Evolutionary conservation across 331 rosid genomes (phyloP).

Genomic region (Quercus tomentella): DNA sequence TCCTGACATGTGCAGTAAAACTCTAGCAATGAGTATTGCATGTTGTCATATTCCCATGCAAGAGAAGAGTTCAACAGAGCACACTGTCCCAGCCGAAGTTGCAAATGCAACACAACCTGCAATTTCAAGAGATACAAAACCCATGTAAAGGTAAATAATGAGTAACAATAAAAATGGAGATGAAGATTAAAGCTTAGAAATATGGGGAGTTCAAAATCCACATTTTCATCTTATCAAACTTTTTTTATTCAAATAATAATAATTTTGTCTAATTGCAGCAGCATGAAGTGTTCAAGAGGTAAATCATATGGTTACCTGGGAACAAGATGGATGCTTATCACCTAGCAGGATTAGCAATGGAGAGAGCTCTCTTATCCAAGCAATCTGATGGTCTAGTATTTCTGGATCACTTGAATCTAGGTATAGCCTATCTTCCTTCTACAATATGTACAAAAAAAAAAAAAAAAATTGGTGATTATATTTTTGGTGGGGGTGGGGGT

Average conservation of each 20-base stretch:
- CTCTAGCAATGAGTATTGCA: constrained; percentile 48
- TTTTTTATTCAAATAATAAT: not conserved
- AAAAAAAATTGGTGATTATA: not conserved
- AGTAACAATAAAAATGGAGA: not conserved
- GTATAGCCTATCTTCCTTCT: constrained; percentile 46
- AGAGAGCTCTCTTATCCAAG: constrained; percentile 77
- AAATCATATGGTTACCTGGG: constrained; percentile 42
- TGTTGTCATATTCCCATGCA: constrained; percentile 46
- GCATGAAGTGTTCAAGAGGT: not conserved
- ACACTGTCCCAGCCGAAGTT: constrained; percentile 60
- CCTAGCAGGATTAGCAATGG: constrained; percentile 60
- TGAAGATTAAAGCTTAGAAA: constrained; percentile 5
- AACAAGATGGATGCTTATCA: constrained; percentile 51
- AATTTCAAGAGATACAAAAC: constrained; percentile 2
- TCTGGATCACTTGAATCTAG: constrained; percentile 45
- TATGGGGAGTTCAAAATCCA: not conserved
- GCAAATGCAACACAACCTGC: constrained; percentile 65
- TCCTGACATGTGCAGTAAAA: constrained; percentile 43
- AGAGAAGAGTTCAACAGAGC: constrained; percentile 50
- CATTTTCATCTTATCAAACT: not conserved
- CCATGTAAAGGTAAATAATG: not conserved
- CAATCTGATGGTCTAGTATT: constrained; percentile 42
- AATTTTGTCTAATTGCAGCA: not conserved
- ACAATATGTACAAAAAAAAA: constrained; percentile 25
- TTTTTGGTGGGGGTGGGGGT: not conserved